Percentiles rank a stretch among this genome's conserved stretches.
These are phyloP conservation scores for Kappamyces sp. DNA, from an alignment of 192 early-diverging fungal genomes.

Conservation along the genomic window DNA sequence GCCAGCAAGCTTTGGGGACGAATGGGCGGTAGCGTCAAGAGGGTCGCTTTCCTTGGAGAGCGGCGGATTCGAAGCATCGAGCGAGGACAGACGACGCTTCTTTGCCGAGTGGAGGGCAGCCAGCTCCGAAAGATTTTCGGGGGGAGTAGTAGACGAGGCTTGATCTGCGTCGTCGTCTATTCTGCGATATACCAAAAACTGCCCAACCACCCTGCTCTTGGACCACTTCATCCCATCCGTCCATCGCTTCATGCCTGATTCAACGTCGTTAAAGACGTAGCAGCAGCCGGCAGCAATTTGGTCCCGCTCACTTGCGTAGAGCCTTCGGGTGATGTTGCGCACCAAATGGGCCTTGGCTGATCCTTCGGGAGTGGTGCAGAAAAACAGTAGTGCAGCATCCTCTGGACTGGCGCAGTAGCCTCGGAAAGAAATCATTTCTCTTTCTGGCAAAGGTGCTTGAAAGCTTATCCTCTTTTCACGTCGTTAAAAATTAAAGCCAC, in stretches of 20 bases:
- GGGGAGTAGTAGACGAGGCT: too few relatives aligned
- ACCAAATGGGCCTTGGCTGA: conserved; percentile 28
- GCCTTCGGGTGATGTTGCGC: conserved; percentile 65
- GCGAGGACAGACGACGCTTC: too few relatives aligned
- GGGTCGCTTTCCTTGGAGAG: too few relatives aligned
- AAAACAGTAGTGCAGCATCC: conserved; percentile 13
- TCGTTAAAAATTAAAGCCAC: too few relatives aligned
- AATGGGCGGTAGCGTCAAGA: too few relatives aligned
- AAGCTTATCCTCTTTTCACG: too few relatives aligned
- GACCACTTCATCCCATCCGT: conserved; percentile 85
- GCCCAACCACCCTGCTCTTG: conserved; percentile 73
- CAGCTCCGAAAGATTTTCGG: too few relatives aligned
- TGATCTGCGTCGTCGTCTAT: conserved; percentile 15
- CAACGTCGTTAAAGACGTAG: conserved; percentile 83
- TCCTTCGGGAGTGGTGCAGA: background rate
- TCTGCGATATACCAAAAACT: conserved; percentile 81
- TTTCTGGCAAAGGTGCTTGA: too few relatives aligned
- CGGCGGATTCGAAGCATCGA: too few relatives aligned
- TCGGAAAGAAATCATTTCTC: too few relatives aligned
- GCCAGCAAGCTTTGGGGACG: too few relatives aligned
- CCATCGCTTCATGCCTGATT: conserved; percentile 88
- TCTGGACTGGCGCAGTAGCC: conserved; percentile 1
- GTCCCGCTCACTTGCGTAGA: conserved; percentile 74
- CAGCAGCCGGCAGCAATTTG: conserved; percentile 76
- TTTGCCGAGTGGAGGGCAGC: too few relatives aligned